Evolutionary conservation across 129 eudicot genomes (phyloP).

Genomic region (Mikania micrantha): DNA sequence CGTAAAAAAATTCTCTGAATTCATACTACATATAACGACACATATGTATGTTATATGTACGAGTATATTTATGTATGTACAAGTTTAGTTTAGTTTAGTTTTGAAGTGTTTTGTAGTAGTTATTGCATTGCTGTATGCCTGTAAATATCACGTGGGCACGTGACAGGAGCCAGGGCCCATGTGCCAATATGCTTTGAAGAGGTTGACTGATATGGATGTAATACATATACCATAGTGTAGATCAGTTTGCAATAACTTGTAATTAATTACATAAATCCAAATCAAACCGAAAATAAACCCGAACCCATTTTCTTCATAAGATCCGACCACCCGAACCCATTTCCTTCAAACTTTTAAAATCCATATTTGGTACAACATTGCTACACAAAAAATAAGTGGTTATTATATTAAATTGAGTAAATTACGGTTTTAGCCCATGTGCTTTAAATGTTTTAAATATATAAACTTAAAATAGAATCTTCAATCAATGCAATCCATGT

Average conservation of each 20-base stretch:
- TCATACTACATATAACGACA: too few relatives aligned
- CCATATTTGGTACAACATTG: not conserved
- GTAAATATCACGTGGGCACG: constrained; percentile 50
- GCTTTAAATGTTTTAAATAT: too few relatives aligned
- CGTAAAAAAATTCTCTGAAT: too few relatives aligned
- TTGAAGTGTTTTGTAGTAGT: constrained; percentile 2
- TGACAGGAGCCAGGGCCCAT: constrained; percentile 39
- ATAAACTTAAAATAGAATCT: too few relatives aligned
- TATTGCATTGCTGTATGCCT: constrained; percentile 27
- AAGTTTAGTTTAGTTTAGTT: constrained; percentile 4
- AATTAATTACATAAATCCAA: constrained; percentile 37
- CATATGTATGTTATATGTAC: not conserved
- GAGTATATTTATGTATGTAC: not conserved
- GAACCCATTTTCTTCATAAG: too few relatives aligned
- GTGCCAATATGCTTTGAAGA: constrained; percentile 24
- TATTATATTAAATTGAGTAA: too few relatives aligned
- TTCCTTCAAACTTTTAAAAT: constrained; percentile 16
- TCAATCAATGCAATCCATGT: too few relatives aligned
- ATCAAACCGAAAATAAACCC: constrained; percentile 28
- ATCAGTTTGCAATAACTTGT: constrained; percentile 29
- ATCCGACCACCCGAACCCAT: too few relatives aligned
- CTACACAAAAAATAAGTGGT: constrained; percentile 15
- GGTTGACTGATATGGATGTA: constrained; percentile 15
- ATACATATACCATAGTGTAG: not conserved
- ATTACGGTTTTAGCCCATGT: too few relatives aligned